Evolutionary conservation across 768 basidiomycete genomes (phyloP).

Genomic region (Tricholoma terreum): DNA sequence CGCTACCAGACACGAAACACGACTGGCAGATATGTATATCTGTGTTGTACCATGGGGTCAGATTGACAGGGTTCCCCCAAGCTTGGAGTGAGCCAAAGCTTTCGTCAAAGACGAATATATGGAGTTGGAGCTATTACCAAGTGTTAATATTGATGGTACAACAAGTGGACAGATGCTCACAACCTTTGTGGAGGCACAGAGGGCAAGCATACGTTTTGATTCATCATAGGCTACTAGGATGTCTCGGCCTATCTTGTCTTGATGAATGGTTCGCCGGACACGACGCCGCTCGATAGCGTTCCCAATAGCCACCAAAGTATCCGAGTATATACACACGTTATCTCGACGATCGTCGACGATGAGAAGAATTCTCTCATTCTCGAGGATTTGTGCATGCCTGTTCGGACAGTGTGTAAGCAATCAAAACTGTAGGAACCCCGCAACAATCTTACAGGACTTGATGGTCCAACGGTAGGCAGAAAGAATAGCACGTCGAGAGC

Average conservation of each 20-base stretch:
- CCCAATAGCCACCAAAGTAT: constrained; percentile 27
- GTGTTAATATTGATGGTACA: not conserved
- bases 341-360: constrained; percentile 35
- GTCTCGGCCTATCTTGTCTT: constrained; percentile 44
- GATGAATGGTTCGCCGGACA: constrained; percentile 32
- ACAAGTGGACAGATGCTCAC: too few relatives aligned
- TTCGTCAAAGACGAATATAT: constrained; percentile 50
- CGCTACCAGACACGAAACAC: constrained; percentile 46
- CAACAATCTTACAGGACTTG: constrained; percentile 30
- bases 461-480: constrained; percentile 17
- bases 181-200: constrained; percentile 43
- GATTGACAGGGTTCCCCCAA: constrained; percentile 37
- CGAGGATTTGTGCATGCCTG: constrained; percentile 38
- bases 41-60: constrained; percentile 41
- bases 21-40: constrained; percentile 28
- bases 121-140: constrained; percentile 29
- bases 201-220: constrained; percentile 42
- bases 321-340: constrained; percentile 38
- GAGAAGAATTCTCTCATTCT: constrained; percentile 38
- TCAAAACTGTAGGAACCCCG: not conserved
- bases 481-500: constrained; percentile 25
- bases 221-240: constrained; percentile 53
- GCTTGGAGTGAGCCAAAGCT: constrained; percentile 37
- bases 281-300: constrained; percentile 23
- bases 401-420: constrained; percentile 1